Base-by-base conservation (phyloP, 176 grass and related monocot species). In the Hyparrhenia diplandra region DNA sequence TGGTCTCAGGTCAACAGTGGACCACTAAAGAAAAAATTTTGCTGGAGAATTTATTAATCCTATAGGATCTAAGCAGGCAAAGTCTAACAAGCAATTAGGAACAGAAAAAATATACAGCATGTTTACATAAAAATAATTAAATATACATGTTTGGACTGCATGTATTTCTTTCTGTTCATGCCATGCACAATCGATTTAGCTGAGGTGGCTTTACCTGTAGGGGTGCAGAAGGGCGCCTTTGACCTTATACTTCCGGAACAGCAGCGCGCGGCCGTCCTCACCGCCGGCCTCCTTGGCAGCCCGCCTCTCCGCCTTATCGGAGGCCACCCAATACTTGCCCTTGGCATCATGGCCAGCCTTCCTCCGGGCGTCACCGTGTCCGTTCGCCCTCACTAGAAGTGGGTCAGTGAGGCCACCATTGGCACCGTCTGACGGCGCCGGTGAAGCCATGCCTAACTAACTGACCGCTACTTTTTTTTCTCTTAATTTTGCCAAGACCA, bases 241-340 rank as follows among this genome's bases (percentile, higher is more conserved):
- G 81, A 88, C 86, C 81, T 79, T 88, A 75, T 88, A 84, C 21
- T 29, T 79, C 46, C 75, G 67, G 75, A 84, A 88, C 75, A 88
- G 75, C 86, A 88, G 39, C 2, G 75, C 60, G 39, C 81, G 70
- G 61, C 86, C 86, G 13, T 88, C 81, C 86, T 88, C 86, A 28
- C 81, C 86, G 37, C 81, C 81, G 69, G 69, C 47, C 49, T 84
- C 86, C 49, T 80, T 88, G 1, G 75, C 81, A 3, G 49, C 75
- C 8, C 61, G 37, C 17, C 75, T 14, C 61, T 79, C 37, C 11
- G 40, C 61, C 81, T 84, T 88, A 29, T 88, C 86, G 8, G 86
- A 17, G 6, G 86, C 69, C 49, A 46, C 81, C 86, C 86, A 88
- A 69, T 74, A 9, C 86, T 39, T 88, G 36, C 86, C 81, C 69